phyloP scores from a whole-genome alignment of 768 basidiomycete genomes.

The Pulveroboletus sp. region DNA sequence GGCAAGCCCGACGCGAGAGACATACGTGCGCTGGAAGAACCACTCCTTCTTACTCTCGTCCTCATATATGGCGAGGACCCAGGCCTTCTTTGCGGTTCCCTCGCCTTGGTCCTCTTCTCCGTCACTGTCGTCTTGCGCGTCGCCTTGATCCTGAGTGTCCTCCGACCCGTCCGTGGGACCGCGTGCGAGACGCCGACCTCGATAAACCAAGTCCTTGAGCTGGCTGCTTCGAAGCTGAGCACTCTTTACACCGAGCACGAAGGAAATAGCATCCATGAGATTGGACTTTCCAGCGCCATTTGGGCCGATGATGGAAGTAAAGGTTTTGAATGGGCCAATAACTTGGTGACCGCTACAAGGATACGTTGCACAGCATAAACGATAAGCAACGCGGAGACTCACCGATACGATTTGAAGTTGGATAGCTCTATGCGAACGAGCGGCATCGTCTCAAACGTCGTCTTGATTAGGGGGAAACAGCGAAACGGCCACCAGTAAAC shows the following conservation, averaged over 20 bases:
- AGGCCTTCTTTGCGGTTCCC: constrained; percentile 86
- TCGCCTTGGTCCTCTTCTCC: constrained; percentile 57
- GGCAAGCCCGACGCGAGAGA: constrained; percentile 13
- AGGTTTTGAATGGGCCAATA: constrained; percentile 88
- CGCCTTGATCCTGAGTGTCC: constrained; percentile 39
- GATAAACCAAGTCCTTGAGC: constrained; percentile 92
- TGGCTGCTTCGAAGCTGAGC: constrained; percentile 90
- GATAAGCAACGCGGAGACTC: constrained; percentile 7
- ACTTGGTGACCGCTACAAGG: constrained; percentile 64
- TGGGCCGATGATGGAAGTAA: constrained; percentile 95
- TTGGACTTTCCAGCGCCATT: constrained; percentile 99
- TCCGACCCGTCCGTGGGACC: constrained; percentile 41
- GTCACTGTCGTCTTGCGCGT: constrained; percentile 46
- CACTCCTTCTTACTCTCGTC: constrained; percentile 78
- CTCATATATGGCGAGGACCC: constrained; percentile 89
- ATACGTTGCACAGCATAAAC: constrained; percentile 2
- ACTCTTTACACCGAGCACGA: constrained; percentile 95
- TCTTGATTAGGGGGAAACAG: constrained; percentile 18
- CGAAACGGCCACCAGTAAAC: constrained; percentile 16
- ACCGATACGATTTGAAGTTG: constrained; percentile 97
- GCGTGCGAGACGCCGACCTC: constrained; percentile 69
- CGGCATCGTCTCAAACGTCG: constrained; percentile 49
- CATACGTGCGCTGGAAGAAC: constrained; percentile 89
- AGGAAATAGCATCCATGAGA: constrained; percentile 99
- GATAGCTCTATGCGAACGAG: constrained; percentile 82